These are phyloP conservation scores for Taphrina deformans DNA, from an alignment of 1,139 yeast species.

Conservation along the genomic window DNA sequence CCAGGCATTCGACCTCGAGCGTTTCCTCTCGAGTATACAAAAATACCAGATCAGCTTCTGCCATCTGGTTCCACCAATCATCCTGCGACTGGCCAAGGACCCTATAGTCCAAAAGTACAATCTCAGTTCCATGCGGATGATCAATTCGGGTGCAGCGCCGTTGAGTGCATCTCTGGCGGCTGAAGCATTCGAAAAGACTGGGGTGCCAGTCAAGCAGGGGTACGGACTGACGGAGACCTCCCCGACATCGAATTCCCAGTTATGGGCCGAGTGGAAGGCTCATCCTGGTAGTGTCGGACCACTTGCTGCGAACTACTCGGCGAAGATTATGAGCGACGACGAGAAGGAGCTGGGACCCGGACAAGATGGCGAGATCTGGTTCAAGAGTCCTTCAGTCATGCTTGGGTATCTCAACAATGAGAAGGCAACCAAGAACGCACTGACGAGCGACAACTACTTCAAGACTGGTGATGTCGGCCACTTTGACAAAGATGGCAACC, in stretches of 20 bases:
- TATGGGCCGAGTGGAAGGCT: conserved; percentile 62
- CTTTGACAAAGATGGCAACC: conserved; percentile 53
- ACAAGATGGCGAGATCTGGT: conserved; percentile 76
- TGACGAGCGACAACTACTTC: conserved; percentile 58
- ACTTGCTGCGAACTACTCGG: conserved; percentile 75
- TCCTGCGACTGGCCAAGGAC: conserved; percentile 47
- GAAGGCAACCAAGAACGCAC: conserved; percentile 47
- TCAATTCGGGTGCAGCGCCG: conserved; percentile 49
- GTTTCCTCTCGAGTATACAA: conserved; percentile 31
- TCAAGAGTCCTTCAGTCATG: conserved; percentile 68
- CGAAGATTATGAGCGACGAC: conserved; percentile 81
- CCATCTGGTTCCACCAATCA: conserved; percentile 47
- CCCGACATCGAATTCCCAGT: conserved; percentile 75
- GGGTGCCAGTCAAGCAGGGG: conserved; percentile 35
- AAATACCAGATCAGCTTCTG: conserved; percentile 25
- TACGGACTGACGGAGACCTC: conserved; percentile 96
- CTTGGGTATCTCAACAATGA: conserved; percentile 56
- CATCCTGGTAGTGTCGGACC: conserved; percentile 69
- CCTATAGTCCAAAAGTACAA: conserved; percentile 46
- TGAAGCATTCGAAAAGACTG: conserved; percentile 39
- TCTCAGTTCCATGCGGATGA: conserved; percentile 35
- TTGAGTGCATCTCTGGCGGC: conserved; percentile 41
- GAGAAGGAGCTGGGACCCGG: conserved; percentile 90
- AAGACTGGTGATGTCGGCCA: conserved; percentile 64
- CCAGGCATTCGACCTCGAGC: conserved; percentile 34